phyloP scores from a whole-genome alignment of 306 rosid species.

The Lagenaria siceraria region DNA sequence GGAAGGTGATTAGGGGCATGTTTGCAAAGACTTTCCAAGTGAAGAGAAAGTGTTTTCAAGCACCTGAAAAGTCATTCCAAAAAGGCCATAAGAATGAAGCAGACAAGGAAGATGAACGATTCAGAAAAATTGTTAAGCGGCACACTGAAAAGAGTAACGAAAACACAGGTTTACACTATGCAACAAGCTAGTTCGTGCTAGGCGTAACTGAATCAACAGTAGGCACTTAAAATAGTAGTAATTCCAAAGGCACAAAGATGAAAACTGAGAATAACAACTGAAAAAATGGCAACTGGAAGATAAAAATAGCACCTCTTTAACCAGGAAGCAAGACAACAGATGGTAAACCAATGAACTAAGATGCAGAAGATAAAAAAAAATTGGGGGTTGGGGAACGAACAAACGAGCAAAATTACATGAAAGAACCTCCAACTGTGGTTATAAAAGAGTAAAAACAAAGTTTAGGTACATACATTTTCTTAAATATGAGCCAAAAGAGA shows the following conservation, averaged over 20 bases:
- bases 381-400: neutral
- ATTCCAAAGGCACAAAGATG: neutral
- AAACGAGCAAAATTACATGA: neutral
- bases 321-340: neutral
- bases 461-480: neutral
- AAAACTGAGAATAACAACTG: neutral
- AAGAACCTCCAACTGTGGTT: neutral
- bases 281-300: neutral
- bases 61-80: too few relatives aligned
- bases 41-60: too few relatives aligned
- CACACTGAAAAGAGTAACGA: neutral
- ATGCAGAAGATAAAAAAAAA: neutral
- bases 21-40: too few relatives aligned
- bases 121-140: neutral
- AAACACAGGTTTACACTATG: neutral
- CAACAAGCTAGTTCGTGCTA: neutral
- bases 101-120: neutral
- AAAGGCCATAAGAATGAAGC: neutral
- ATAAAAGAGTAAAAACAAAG: neutral
- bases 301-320: neutral
- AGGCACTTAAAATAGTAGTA: neutral
- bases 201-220: neutral
- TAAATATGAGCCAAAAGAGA: neutral
- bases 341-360: neutral
- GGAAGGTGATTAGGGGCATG: neutral